Evolutionary conservation across 1,284 basidiomycete species (phyloP).

Genomic region (Malassezia pachydermatis): DNA sequence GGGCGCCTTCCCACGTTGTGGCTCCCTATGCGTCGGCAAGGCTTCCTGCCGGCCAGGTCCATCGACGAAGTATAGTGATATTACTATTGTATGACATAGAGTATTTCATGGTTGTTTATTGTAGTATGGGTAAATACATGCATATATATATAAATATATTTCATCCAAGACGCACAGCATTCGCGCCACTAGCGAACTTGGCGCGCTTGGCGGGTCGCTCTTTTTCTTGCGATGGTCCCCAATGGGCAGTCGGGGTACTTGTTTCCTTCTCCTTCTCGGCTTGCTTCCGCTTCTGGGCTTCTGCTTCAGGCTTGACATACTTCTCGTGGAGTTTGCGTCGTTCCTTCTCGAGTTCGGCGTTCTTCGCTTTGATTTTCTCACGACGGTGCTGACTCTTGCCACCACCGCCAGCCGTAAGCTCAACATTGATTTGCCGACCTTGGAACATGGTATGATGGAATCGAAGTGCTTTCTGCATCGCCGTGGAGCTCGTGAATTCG

Average conservation of each 20-base stretch:
- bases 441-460: conserved; percentile 45
- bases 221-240: background rate
- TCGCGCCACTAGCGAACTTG: conserved; percentile 17
- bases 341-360: conserved; percentile 38
- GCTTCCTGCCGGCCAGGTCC: too few relatives aligned
- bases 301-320: conserved; percentile 34
- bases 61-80: too few relatives aligned
- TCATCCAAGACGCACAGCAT: conserved; percentile 14
- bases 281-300: conserved; percentile 26
- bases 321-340: conserved; percentile 38
- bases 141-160: background rate
- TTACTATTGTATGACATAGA: too few relatives aligned
- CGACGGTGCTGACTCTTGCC: conserved; percentile 31
- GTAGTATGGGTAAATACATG: background rate
- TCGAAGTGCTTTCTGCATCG: conserved; percentile 38
- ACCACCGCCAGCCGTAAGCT: conserved; percentile 45
- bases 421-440: conserved; percentile 45
- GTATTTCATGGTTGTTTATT: background rate
- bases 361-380: conserved; percentile 45
- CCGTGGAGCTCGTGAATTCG: conserved; percentile 30
- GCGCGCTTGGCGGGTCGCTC: background rate
- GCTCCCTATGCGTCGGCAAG: too few relatives aligned
- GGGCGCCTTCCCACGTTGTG: conserved; percentile 39
- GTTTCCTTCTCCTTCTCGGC: conserved; percentile 2
- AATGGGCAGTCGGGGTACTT: background rate